A percentile compares a stretch with the other conserved stretches of the same genome.
Conservation (phyloP, 139 green algal species). For the Chlamydomonas schloesseri region DNA sequence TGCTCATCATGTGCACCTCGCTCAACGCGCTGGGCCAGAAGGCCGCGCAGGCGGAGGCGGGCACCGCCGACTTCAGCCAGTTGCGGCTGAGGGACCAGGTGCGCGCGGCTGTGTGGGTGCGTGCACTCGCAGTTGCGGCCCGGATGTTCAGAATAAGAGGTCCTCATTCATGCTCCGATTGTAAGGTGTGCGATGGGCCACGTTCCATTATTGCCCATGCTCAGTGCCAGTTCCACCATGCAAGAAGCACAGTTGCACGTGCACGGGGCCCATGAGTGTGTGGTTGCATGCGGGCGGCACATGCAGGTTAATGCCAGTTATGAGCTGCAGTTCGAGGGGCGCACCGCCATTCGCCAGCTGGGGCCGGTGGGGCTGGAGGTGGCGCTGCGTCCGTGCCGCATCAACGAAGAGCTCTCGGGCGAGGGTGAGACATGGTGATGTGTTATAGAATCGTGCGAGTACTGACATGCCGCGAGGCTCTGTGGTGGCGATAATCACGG, state of each 20-base stretch:
- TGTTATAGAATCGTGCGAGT: no score
- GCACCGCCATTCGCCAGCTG: not conserved
- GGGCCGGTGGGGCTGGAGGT: not conserved
- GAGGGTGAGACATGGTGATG: no score
- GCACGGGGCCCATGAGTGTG: not conserved
- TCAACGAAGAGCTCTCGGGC: slow-evolving; percentile 17
- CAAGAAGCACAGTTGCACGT: no score
- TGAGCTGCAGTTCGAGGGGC: not conserved
- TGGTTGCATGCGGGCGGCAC: not conserved
- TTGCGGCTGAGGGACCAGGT: slow-evolving; percentile 30
- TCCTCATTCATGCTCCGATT: no score
- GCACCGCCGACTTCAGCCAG: slow-evolving; percentile 21
- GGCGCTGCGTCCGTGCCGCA: not conserved
- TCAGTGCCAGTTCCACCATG: no score
- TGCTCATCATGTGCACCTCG: slow-evolving; percentile 11
- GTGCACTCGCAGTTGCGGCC: no score
- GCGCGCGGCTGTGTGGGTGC: not conserved
- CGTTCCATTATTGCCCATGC: no score
- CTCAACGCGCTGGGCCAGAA: slow-evolving; percentile 23
- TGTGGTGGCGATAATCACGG: no score
- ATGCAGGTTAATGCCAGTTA: slow-evolving; percentile 2
- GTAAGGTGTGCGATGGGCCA: no score
- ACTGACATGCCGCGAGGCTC: no score
- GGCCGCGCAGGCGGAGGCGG: not conserved
- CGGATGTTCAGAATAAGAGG: no score